Evolutionary conservation across 176 grass and related monocot species (phyloP).

Genomic region (Paspalum notatum): DNA sequence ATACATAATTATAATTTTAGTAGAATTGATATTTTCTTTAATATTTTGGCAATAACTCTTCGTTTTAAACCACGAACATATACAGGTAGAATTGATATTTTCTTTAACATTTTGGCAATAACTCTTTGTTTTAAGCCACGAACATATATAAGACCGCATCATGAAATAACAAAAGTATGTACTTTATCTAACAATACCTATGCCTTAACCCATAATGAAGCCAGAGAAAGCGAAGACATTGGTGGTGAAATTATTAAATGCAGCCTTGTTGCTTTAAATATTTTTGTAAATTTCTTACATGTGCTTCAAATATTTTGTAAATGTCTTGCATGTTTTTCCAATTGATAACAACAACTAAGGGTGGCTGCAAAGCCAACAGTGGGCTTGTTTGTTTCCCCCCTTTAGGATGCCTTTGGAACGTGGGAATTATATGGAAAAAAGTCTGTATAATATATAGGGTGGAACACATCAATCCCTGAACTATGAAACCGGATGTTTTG

Average conservation of each 20-base stretch:
- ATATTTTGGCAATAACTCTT: not conserved
- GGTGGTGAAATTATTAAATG: not conserved
- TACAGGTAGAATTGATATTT: not conserved
- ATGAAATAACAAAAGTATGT: not conserved
- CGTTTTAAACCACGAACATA: not conserved
- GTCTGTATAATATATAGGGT: no score
- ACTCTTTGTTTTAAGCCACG: not conserved
- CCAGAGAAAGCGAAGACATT: not conserved
- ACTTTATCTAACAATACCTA: slow-evolving; percentile 7
- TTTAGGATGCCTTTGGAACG: no score
- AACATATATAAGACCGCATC: not conserved
- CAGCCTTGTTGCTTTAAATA: slow-evolving; percentile 19
- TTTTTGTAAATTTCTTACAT: not conserved
- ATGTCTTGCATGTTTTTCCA: not conserved
- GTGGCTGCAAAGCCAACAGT: not conserved
- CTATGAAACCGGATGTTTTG: no score
- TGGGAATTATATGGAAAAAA: no score
- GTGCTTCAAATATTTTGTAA: slow-evolving; percentile 1
- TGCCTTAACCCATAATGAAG: not conserved
- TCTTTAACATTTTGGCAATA: not conserved
- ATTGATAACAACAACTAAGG: not conserved
- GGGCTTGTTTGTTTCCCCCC: not conserved
- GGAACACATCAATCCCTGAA: no score
- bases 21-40: not conserved
- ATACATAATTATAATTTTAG: not conserved